phyloP scores from a whole-genome alignment of 805 yeast genomes.

The Metschnikowia gruessii region DNA sequence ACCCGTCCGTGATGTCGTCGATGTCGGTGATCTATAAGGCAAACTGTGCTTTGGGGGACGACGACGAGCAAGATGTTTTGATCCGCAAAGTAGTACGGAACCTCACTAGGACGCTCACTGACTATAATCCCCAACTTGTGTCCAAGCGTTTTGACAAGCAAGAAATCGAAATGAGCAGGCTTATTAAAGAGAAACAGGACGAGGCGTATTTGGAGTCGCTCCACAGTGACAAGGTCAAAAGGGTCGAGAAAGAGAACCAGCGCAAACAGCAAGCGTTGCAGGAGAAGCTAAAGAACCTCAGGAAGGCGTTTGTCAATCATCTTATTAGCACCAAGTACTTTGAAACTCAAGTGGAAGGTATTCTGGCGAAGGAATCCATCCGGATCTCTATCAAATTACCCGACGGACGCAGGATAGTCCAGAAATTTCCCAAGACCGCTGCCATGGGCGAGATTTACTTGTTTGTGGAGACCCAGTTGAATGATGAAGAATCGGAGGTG shows the following conservation, averaged over 20 bases:
- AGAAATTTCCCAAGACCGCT: constrained; percentile 40
- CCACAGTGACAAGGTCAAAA: constrained; percentile 53
- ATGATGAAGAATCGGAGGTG: constrained; percentile 16
- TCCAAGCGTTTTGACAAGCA: constrained; percentile 37
- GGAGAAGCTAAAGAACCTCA: constrained; percentile 9
- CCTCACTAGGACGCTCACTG: constrained; percentile 25
- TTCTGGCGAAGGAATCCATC: constrained; percentile 16
- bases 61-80: constrained; percentile 12
- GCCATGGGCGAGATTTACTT: constrained; percentile 48
- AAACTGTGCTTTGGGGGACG: constrained; percentile 26
- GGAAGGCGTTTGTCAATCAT: constrained; percentile 21
- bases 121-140: constrained; percentile 39
- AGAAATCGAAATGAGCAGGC: constrained; percentile 39
- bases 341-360: constrained; percentile 9
- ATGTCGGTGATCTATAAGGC: constrained; percentile 39
- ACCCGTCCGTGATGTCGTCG: constrained; percentile 35
- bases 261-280: constrained; percentile 10
- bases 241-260: constrained; percentile 39
- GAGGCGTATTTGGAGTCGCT: constrained; percentile 41
- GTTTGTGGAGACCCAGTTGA: constrained; percentile 44
- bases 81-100: constrained; percentile 24
- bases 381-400: constrained; percentile 55
- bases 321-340: constrained; percentile 18
- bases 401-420: constrained; percentile 48
- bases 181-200: constrained; percentile 42